Base-by-base conservation (phyloP, 352 stramenopile species). In the Aphanomyces astaci region DNA sequence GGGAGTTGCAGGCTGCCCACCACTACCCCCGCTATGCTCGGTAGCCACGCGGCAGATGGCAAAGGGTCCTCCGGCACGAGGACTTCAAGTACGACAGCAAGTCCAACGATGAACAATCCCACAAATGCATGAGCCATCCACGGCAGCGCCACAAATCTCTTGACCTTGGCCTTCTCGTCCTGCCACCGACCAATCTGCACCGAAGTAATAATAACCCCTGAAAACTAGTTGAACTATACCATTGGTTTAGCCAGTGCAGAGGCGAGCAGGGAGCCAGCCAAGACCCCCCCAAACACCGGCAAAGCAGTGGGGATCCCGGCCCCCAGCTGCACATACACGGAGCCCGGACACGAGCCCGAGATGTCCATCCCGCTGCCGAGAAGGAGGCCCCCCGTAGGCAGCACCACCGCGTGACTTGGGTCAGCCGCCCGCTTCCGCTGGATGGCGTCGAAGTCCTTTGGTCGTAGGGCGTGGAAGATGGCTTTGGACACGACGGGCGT, bases 1-100 rank as follows among this genome's bases (percentile, higher is more conserved):
- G 70, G 70, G 11, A 75, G 53, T 39, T 75, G 70, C 25, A 75
- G 24, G 4, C 53, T 43, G 19, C 70, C 70, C 17, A 75, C 59
- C 28, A 72, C 53, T 1, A 57, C 54, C 11, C 70, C 70, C 7
- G 54, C 40, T 9, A 60, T 24, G 25, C n/a, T 52, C 11, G 53
- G 49, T 9, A 52, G 48, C 53, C 53, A 59, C 22, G 28, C 17
- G 22, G 49, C 13, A 0, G 64, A 5, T 4, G 55, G 32, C 5
- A 32, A 1, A 22, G 31, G 22, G 55, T 4, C 9, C 48, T 68
- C 69, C 1, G 64, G 70, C 7, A 54, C 3, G 15, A 65, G 40
- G 3, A 52, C 15, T 52, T 75, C 63, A 22, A 75, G 33, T 19
- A 46, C 45, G 7, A 56, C 36, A 4, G 70, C 49, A 25, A 70